Evolutionary conservation across 2,329 filamentous ascomycete genomes (phyloP), one percentile per base, ranked within the genome.

Genomic region (Pseudogymnoascus sp.): DNA sequence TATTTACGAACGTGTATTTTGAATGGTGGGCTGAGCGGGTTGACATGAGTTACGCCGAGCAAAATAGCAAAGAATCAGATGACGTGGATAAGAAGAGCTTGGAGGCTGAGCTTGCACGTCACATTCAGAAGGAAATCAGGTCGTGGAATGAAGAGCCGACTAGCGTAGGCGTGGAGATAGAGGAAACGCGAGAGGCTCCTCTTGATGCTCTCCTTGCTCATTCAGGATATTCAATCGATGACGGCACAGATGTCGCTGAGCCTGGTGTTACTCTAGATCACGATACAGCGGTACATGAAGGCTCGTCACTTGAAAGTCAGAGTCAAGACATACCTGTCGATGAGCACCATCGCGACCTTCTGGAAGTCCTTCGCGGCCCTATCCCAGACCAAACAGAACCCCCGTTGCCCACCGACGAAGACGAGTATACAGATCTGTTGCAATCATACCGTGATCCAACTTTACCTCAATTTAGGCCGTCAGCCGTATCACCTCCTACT

Each of bases 381-480:
- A 47, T n/a, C 28, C 25, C 2, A 14, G 47, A 54, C 28, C 47
- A 54, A 54, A 54, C 47, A 33, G 47, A 54, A 18, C 47, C 47
- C 28, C 47, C 47, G 16, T 54, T 54, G 47, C 47, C 47, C 16
- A 54, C 47, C n/a, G 47, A 54, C 16, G 47, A 54, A 16, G 47
- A 54, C n/a, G 28, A 35, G 6, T 54, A 33, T 9, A 54, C 47
- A 20, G 47, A 54, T 33, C 33, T n/a, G 37, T 6, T 25, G 59
- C 16, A 67, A 67, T 33, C 22, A 63, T 70, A 76, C 39, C 74
- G 76, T 6, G 87, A 90, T 66, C 83, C 83, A 6, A 89, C 86
- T 0, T 77, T 89, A 71, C 86, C 86, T 7, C 86, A 89, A 67
- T 88, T 88, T 69, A 79, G 84, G 5, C 86, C 47, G 14, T 54